Conservation (phyloP, 331 rosid species). For the Malus hybrid region DNA sequence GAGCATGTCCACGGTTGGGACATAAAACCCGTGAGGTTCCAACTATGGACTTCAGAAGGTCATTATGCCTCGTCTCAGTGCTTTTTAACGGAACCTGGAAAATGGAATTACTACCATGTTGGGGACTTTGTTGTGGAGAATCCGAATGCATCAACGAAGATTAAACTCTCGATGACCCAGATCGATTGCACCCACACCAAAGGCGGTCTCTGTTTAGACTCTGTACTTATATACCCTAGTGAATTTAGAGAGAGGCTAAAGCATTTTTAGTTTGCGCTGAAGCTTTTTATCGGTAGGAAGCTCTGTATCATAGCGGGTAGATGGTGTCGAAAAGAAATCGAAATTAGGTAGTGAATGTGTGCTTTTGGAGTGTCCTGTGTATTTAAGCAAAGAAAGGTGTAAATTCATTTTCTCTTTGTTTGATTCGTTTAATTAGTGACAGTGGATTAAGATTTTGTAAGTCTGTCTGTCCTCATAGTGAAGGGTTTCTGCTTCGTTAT, state of each 20-base stretch:
- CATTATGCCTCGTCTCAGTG: constrained; percentile 61
- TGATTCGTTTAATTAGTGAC: too few species aligned
- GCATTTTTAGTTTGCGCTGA: constrained; percentile 40
- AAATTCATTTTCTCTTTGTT: too few species aligned
- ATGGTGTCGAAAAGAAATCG: too few species aligned
- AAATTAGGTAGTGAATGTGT: too few species aligned
- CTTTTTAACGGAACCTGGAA: constrained; percentile 61
- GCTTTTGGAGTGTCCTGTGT: too few species aligned
- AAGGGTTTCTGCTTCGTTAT: too few species aligned
- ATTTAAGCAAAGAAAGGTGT: too few species aligned
- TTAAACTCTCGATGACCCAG: constrained; percentile 87
- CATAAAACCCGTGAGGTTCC: constrained; percentile 72
- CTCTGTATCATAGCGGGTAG: too few species aligned
- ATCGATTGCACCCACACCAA: constrained; percentile 97
- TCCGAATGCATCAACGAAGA: constrained; percentile 44
- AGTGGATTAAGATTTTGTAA: too few species aligned
- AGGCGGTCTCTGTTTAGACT: constrained; percentile 94
- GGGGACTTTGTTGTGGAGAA: constrained; percentile 74
- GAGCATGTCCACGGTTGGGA: constrained; percentile 97
- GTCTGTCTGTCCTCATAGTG: too few species aligned
- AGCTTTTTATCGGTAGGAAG: constrained; percentile 1
- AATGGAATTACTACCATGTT: constrained; percentile 66
- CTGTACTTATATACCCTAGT: constrained; percentile 62
- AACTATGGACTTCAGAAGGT: constrained; percentile 89
- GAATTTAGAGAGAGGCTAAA: constrained; percentile 45